Evolutionary conservation across 2,329 filamentous ascomycete species (phyloP).

Genomic region (Claviceps africana): DNA sequence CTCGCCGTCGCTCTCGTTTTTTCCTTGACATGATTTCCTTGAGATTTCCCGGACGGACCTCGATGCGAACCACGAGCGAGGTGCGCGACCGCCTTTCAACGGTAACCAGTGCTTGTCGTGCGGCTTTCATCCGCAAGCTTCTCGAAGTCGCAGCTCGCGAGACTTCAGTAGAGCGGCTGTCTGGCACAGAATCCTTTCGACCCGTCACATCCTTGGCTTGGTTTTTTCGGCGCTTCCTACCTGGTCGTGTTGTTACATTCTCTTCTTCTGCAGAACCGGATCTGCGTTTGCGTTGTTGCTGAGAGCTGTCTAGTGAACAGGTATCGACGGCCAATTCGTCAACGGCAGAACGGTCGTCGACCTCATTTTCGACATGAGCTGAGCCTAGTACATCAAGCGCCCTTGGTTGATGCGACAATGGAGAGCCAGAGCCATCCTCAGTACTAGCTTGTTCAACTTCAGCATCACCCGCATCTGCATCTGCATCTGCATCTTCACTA

Average conservation of each 20-base stretch:
- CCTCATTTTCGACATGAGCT: constrained; percentile 26
- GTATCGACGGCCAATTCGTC: constrained; percentile 58
- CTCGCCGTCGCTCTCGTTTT: constrained; percentile 19
- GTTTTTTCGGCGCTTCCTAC: constrained; percentile 40
- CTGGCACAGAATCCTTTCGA: constrained; percentile 22
- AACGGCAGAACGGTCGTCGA: constrained; percentile 51
- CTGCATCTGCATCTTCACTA: constrained; percentile 5
- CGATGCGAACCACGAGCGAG: constrained; percentile 22
- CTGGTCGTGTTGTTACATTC: constrained; percentile 33
- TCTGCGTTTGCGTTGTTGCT: constrained; percentile 71
- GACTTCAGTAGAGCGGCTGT: constrained; percentile 14
- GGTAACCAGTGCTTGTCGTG: constrained; percentile 26
- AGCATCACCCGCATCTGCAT: constrained; percentile 15
- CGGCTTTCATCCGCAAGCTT: constrained; percentile 40
- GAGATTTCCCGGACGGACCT: constrained; percentile 23
- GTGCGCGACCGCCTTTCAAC: constrained; percentile 24
- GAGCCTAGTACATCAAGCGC: constrained; percentile 25
- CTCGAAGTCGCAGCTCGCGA: constrained; percentile 29
- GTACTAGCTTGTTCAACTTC: constrained; percentile 14
- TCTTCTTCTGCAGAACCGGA: constrained; percentile 56
- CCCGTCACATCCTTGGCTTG: constrained; percentile 28
- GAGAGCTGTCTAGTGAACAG: constrained; percentile 61
- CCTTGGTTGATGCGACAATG: constrained; percentile 14
- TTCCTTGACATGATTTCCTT: constrained; percentile 23
- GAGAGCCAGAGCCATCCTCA: constrained; percentile 13